phyloP scores from a whole-genome alignment of 2,329 filamentous ascomycete genomes.

The Helotiales sp. region DNA sequence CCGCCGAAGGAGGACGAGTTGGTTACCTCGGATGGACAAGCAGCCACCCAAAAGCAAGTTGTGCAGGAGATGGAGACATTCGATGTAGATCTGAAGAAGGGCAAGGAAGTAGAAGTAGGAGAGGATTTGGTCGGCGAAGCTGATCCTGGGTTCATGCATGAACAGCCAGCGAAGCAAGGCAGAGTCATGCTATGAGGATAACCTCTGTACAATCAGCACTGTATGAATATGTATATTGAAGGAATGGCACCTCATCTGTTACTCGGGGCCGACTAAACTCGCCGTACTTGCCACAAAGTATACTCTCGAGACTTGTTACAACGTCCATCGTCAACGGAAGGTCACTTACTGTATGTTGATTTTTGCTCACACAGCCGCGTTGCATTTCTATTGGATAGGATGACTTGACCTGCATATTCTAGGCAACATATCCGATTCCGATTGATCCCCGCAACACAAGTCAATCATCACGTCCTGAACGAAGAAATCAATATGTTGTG shows the following conservation, averaged over 20 bases:
- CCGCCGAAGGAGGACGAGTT: slow-evolving; percentile 51
- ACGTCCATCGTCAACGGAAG: no score
- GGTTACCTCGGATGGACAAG: slow-evolving; percentile 46
- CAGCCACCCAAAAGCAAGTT: slow-evolving; percentile 42
- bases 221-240: slow-evolving; percentile 18
- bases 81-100: slow-evolving; percentile 52
- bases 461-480: neutral
- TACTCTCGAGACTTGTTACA: no score
- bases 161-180: slow-evolving; percentile 44
- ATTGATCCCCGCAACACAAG: neutral
- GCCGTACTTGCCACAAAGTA: no score
- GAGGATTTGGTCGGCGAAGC: slow-evolving; percentile 48
- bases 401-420: neutral
- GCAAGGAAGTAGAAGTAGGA: slow-evolving; percentile 44
- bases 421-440: neutral
- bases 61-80: slow-evolving; percentile 45
- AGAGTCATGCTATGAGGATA: slow-evolving; percentile 33
- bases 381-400: neutral
- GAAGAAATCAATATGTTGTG: slow-evolving; percentile 5
- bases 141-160: slow-evolving; percentile 43
- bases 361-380: neutral
- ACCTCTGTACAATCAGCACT: slow-evolving; percentile 8
- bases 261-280: no score
- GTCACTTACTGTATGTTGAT: neutral
- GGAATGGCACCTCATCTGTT: no score